These are phyloP conservation scores for Ganoderma leucocontextum DNA, from an alignment of 1,284 basidiomycete species.

Conservation along the genomic window DNA sequence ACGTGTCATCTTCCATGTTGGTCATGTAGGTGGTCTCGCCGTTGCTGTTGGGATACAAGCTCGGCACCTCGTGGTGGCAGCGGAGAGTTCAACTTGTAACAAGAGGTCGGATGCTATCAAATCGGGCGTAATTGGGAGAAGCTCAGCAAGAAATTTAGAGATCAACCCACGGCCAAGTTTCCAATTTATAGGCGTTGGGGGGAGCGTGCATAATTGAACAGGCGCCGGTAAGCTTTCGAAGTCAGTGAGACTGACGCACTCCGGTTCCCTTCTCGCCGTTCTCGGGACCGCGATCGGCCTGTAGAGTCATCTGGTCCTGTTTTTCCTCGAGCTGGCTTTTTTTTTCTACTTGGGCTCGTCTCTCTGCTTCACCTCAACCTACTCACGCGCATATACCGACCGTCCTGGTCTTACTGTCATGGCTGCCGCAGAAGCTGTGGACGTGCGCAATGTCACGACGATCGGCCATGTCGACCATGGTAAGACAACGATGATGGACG, in stretches of 20 bases:
- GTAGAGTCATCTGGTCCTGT: neutral
- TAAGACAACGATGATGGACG: slow-evolving; percentile 96
- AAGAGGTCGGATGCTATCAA: neutral
- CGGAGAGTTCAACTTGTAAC: neutral
- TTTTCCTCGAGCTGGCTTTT: neutral
- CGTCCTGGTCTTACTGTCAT: slow-evolving; percentile 15
- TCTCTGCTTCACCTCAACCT: neutral
- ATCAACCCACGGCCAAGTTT: neutral
- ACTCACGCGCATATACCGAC: neutral
- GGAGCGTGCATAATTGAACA: neutral
- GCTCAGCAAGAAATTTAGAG: neutral
- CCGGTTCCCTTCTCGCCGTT: neutral
- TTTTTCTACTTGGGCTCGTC: neutral
- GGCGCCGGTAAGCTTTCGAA: neutral
- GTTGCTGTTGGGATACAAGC: neutral
- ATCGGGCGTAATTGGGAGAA: neutral
- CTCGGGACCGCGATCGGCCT: neutral
- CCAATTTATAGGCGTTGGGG: neutral
- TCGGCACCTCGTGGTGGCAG: neutral
- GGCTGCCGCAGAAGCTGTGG: slow-evolving; percentile 55
- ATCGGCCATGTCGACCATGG: slow-evolving; percentile 91
- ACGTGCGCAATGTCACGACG: slow-evolving; percentile 81
- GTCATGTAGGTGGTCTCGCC: neutral
- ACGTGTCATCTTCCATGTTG: slow-evolving; percentile 57
- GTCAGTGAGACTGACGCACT: neutral